Percentiles rank a stretch among this genome's conserved stretches.
These are phyloP conservation scores for Erodium trifolium DNA, from an alignment of 441 rosid genomes.

Conservation along the genomic window DNA sequence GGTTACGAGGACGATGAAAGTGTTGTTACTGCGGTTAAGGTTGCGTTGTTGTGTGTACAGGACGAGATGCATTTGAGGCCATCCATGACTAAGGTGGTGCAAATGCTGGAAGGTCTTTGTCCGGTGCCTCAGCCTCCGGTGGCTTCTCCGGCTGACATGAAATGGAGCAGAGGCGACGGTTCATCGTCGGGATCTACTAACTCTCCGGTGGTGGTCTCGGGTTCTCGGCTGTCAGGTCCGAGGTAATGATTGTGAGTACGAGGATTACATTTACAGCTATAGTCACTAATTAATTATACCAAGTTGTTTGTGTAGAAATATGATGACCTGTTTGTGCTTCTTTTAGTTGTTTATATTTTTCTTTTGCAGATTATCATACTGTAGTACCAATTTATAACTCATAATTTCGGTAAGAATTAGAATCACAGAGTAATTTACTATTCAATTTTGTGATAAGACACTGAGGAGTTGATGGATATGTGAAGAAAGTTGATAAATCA, in stretches of 20 bases:
- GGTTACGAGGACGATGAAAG: slow-evolving; percentile 20
- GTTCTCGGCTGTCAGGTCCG: slow-evolving; percentile 29
- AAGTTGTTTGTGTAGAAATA: no score
- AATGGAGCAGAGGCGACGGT: slow-evolving; percentile 28
- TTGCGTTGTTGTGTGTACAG: slow-evolving; percentile 37
- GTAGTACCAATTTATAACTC: no score
- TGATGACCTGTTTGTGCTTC: no score
- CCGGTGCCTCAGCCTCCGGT: slow-evolving; percentile 23
- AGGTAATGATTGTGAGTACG: slow-evolving; percentile 16
- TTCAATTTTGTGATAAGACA: no score
- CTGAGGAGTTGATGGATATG: no score
- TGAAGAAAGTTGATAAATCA: no score
- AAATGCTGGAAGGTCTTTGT: slow-evolving; percentile 38
- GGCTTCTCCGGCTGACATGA: slow-evolving; percentile 19
- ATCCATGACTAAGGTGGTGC: slow-evolving; percentile 35
- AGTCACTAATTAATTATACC: no score
- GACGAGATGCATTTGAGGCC: slow-evolving; percentile 33
- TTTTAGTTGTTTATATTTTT: no score
- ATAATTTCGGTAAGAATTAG: no score
- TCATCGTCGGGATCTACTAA: slow-evolving; percentile 18
- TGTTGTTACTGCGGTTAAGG: slow-evolving; percentile 23
- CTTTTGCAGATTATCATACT: no score
- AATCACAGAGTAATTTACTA: no score
- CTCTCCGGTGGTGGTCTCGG: slow-evolving; percentile 23
- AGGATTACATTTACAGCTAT: no score